Base-by-base conservation (phyloP, 2,329 filamentous ascomycete species). In the Aspergillus ibericus region DNA sequence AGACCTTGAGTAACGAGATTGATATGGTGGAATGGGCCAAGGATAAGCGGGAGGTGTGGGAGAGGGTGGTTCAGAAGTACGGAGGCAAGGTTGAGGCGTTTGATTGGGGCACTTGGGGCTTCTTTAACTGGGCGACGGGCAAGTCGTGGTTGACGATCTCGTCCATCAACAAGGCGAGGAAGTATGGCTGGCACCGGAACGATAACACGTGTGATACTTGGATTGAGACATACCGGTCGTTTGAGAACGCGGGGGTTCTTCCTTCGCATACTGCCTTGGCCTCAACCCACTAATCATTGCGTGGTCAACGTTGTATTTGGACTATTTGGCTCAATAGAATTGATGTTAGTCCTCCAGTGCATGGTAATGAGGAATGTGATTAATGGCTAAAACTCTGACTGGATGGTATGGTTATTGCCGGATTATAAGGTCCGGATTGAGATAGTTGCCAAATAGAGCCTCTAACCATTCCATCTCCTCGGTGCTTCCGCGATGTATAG, bases 21-120 rank as follows among this genome's bases (percentile, higher is more conserved):
- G 54, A 63, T 20, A 66, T 70, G 62, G 56, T 55, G 0, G 61
- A 67, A 32, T 70, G 68, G 66, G 68, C 66, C 2, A 59, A 61
- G 16, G 66, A 68, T 34, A 70, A 70, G 53, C 60, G 56, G 3
- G 22, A 20, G 0, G 55, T 65, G 4, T 70, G 68, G 68, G 63
- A 65, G 18, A n/a, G n/a, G 0, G 52, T 68, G 16, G 56, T 61
- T 4, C 55, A 55, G 22, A 68, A 63, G 48, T 64, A 68, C 13
- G 66, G 68, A 13, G 67, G 64, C 1, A 61, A 60, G 6, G 27
- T 51, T 2, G 61, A 67, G 25, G 63, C 66, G 0, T 72, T 70
- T 49, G 65, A 68, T n/a, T 67, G 63, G 62, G 68, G 60, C 1
- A 69, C 66, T 2, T 70, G 66, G 68, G 59, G 56, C 0, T 68